Evolutionary conservation across 2,329 filamentous ascomycete genomes (phyloP).

Genomic region (Apiospora sp.): DNA sequence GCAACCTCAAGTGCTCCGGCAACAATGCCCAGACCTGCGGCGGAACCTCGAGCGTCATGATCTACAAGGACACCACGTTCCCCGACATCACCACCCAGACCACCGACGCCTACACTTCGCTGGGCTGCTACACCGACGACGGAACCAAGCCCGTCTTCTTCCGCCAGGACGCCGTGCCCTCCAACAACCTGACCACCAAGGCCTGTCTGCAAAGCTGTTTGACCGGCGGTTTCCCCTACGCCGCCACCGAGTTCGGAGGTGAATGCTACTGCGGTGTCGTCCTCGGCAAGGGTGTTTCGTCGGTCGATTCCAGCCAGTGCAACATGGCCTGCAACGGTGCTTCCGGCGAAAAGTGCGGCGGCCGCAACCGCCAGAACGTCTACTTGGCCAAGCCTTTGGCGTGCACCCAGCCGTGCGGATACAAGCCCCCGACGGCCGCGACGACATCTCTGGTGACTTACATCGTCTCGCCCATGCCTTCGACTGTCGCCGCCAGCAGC

Average conservation of each 20-base stretch:
- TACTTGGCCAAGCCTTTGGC: slow-evolving; percentile 57
- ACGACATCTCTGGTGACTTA: neutral
- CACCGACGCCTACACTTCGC: slow-evolving; percentile 60
- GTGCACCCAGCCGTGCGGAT: slow-evolving; percentile 54
- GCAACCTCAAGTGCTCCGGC: slow-evolving; percentile 62
- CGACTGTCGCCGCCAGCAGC: neutral
- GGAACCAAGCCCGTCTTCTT: slow-evolving; percentile 54
- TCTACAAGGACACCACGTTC: slow-evolving; percentile 59
- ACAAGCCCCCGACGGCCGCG: slow-evolving; percentile 26
- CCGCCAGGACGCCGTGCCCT: slow-evolving; percentile 47
- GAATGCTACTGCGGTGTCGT: slow-evolving; percentile 61
- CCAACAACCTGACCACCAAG: slow-evolving; percentile 49
- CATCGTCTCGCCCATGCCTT: slow-evolving; percentile 16
- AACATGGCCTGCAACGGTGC: slow-evolving; percentile 61
- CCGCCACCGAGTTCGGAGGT: slow-evolving; percentile 54
- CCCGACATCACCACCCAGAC: slow-evolving; percentile 50
- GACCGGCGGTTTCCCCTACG: slow-evolving; percentile 54
- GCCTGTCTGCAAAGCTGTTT: slow-evolving; percentile 53
- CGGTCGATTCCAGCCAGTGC: slow-evolving; percentile 52
- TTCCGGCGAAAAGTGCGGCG: slow-evolving; percentile 51
- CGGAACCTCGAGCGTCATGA: slow-evolving; percentile 54
- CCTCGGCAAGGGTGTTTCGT: slow-evolving; percentile 55
- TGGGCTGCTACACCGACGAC: slow-evolving; percentile 68
- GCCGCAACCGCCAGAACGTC: slow-evolving; percentile 50
- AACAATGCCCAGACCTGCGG: slow-evolving; percentile 56